Conservation (phyloP, 768 basidiomycete genomes). For the Serendipita sp. region DNA sequence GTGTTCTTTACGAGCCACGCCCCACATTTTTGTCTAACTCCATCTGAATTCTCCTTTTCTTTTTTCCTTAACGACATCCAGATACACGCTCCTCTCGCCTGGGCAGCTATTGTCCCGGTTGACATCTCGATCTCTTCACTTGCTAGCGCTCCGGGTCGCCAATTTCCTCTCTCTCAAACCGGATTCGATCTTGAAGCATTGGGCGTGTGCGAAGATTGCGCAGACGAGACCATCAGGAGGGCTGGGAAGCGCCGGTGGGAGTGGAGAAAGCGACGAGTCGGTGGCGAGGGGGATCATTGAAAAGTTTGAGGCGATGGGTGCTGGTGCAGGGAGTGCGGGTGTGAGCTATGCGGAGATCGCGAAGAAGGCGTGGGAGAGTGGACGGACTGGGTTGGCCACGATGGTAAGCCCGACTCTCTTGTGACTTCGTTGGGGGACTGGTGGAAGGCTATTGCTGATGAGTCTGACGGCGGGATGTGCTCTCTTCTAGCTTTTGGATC, state of each 20-base stretch:
- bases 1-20: constrained; percentile 81
- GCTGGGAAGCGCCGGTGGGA: constrained; percentile 25
- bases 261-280: constrained; percentile 53
- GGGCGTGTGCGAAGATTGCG: constrained; percentile 87
- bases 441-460: neutral
- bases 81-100: constrained; percentile 71
- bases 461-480: too few relatives aligned
- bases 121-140: constrained; percentile 74
- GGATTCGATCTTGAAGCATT: constrained; percentile 80
- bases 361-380: constrained; percentile 81
- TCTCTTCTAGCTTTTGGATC: constrained; percentile 57
- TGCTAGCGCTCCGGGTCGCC: constrained; percentile 84
- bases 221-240: constrained; percentile 39
- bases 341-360: constrained; percentile 95
- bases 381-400: constrained; percentile 63
- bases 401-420: constrained; percentile 40
- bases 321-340: constrained; percentile 26
- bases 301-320: constrained; percentile 74
- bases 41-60: too few relatives aligned
- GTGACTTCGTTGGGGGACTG: neutral
- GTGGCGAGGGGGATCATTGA: constrained; percentile 73
- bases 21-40: too few relatives aligned
- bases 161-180: constrained; percentile 69
- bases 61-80: constrained; percentile 19
- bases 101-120: constrained; percentile 67